phyloP scores from a whole-genome alignment of 1,284 basidiomycete genomes.

The Ustilago curta region DNA sequence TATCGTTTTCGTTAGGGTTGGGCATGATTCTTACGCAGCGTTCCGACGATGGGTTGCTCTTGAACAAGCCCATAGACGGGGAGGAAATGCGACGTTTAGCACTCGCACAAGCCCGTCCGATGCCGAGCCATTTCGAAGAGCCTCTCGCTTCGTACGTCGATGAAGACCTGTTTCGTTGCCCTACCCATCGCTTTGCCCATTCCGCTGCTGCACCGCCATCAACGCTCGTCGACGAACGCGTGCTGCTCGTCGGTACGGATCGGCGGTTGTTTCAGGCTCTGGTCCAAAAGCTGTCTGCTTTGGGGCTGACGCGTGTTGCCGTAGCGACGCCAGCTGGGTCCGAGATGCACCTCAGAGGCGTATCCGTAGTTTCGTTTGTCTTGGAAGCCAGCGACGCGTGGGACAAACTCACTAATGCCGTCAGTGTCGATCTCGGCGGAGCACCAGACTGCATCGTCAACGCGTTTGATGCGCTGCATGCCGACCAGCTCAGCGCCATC shows the following conservation, averaged over 20 bases:
- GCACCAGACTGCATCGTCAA: background rate
- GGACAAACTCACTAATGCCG: background rate
- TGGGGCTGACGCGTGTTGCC: background rate
- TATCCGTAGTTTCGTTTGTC: background rate
- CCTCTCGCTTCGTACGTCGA: background rate
- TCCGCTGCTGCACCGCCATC: conserved; percentile 1
- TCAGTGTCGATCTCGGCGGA: background rate
- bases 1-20: background rate
- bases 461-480: background rate
- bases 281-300: background rate
- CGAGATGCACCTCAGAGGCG: background rate
- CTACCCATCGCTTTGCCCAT: background rate
- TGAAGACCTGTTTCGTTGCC: background rate
- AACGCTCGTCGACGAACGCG: conserved; percentile 24
- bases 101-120: background rate
- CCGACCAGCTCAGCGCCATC: background rate
- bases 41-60: background rate
- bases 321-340: background rate
- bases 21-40: background rate
- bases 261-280: conserved; percentile 4
- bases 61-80: background rate
- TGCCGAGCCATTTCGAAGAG: background rate
- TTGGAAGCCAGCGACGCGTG: background rate
- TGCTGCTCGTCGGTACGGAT: conserved; percentile 22
- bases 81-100: background rate